phyloP scores from a whole-genome alignment of 1,284 basidiomycete species.

The Boletus sp. region DNA sequence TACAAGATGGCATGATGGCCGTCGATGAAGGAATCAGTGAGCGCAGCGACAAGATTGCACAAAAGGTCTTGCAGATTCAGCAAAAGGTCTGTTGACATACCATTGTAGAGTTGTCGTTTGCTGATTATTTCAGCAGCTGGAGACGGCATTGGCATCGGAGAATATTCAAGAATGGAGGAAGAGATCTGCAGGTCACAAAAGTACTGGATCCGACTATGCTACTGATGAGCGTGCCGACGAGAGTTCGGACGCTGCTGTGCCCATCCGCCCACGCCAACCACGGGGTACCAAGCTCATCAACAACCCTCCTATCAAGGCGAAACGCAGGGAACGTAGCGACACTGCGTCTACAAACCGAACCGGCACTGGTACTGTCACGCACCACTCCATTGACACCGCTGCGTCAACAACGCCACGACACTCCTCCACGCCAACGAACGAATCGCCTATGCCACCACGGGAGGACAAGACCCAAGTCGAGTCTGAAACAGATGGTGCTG shows the following conservation, averaged over 20 bases:
- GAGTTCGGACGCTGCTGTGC: conserved; percentile 31
- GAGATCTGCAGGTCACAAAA: conserved; percentile 26
- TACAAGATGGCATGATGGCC: conserved; percentile 74
- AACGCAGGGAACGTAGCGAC: conserved; percentile 35
- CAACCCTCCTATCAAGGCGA: conserved; percentile 31
- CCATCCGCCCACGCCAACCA: conserved; percentile 25
- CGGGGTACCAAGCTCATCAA: conserved; percentile 30
- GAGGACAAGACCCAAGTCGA: conserved; percentile 29
- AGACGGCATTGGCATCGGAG: conserved; percentile 63
- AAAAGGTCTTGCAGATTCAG: conserved; percentile 79
- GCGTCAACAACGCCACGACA: conserved; percentile 33
- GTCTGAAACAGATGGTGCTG: conserved; percentile 27
- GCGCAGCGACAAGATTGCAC: conserved; percentile 77
- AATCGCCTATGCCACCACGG: conserved; percentile 32
- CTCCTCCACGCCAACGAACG: conserved; percentile 21
- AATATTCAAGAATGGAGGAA: conserved; percentile 43
- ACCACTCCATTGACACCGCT: conserved; percentile 24
- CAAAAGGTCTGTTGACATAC: conserved; percentile 54
- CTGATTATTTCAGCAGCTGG: conserved; percentile 47
- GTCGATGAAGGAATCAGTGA: conserved; percentile 79
- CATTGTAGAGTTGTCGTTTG: background rate
- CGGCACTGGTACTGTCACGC: conserved; percentile 26
- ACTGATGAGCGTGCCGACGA: conserved; percentile 35
- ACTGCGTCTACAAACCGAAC: conserved; percentile 32
- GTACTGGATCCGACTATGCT: conserved; percentile 26